Evolutionary conservation across 202 grass and related monocot species (phyloP), one percentile per base, ranked within the genome.

Genomic region (Carex sylvatica): DNA sequence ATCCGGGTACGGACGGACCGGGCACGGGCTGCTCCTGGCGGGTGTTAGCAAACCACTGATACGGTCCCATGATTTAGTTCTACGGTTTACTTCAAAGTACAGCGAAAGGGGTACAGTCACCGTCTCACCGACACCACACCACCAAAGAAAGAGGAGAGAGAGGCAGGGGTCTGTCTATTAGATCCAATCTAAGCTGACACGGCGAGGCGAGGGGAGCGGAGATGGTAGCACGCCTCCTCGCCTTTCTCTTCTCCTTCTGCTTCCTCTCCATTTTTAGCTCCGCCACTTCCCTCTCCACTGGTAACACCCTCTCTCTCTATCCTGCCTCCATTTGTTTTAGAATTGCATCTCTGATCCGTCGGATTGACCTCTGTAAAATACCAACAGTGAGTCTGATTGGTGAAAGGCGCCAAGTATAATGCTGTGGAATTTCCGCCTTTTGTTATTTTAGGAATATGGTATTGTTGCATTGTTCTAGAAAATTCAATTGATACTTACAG

Each of bases 201-300:
- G 64, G 80, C 69, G 76, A 66, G 63, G 79, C 9, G 76, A 88
- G 82, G 83, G 79, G 33, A 11, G 28, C 60, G 72, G 82, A 79
- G 84, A 87, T 88, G 90, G 84, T 13, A 5, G 26, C 31, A 68
- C 44, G 26, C 82, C 85, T 56, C 65, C 61, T 86, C 20, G 60
- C 47, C 61, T 77, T 66, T 28, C 61, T 84, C 40, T 86, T 56
- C 42, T 75, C 23, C 74, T 84, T 90, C 79, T 80, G 63, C 16
- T 70, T 86, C 84, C 31, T 96, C 61, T 61, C 72, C 30, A 36
- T 88, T 30, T 70, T 86, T 9, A 54, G 59, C 71, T 70, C 80
- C 49, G 63, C 68, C 79, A 85, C 87, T 78, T 79, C 36, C 44
- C 70, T 87, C 19, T 87, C 88, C n/a, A 80, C 79, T 6, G 88